Conservation (phyloP, 208 protist species). For the Acanthamoeba castellanii region DNA sequence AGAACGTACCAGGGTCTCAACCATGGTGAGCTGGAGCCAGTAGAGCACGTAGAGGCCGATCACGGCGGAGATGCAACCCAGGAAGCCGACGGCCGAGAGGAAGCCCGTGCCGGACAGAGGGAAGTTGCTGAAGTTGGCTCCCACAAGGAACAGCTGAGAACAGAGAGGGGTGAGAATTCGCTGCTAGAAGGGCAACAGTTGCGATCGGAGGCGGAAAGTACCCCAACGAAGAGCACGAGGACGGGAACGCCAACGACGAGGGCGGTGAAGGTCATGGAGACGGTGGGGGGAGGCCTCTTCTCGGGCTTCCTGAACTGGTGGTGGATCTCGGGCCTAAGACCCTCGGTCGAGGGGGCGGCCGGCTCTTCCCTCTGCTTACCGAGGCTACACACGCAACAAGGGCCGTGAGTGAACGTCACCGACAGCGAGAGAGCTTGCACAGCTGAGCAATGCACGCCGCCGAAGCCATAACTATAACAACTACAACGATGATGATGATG, state of each 20-base stretch:
- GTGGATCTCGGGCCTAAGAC: conserved; percentile 49
- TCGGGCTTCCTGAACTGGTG: conserved; percentile 56
- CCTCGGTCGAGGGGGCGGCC: neutral
- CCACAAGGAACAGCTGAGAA: neutral
- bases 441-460: too few species aligned
- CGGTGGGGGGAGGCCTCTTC: conserved; percentile 46
- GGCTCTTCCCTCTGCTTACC: neutral
- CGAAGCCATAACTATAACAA: too few species aligned
- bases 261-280: conserved; percentile 44
- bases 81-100: conserved; percentile 33
- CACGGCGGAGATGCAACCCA: neutral
- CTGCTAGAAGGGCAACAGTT: too few species aligned
- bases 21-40: conserved; percentile 43
- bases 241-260: conserved; percentile 13
- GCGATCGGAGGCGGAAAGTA: neutral
- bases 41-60: conserved; percentile 31
- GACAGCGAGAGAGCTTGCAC: neutral
- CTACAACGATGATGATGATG: neutral
- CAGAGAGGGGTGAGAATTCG: neutral
- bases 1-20: neutral
- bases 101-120: neutral
- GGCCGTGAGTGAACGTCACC: neutral
- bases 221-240: neutral
- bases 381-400: neutral
- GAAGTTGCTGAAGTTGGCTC: conserved; percentile 5